Conservation (phyloP, 768 basidiomycete species). For the Floccularia luteovirens region DNA sequence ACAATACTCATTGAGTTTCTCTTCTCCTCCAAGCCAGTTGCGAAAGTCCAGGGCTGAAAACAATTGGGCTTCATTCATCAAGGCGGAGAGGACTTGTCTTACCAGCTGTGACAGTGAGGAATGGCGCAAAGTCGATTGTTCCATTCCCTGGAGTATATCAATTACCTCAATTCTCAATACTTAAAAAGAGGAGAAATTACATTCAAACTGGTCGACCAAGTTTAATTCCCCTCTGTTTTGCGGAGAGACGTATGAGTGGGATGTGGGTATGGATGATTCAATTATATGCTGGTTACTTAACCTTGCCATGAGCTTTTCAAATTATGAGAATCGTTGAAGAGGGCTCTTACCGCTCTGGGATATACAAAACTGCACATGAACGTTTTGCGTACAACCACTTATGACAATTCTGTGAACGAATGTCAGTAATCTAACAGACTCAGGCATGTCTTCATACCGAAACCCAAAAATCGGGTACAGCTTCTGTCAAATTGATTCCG, state of each 20-base stretch:
- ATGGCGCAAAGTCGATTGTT: conserved; percentile 43
- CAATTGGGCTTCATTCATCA: background rate
- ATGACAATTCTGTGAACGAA: conserved; percentile 56
- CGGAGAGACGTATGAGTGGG: conserved; percentile 39
- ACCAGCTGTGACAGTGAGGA: conserved; percentile 39
- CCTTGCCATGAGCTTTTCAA: background rate
- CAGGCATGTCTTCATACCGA: conserved; percentile 37
- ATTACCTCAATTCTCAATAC: too few species aligned
- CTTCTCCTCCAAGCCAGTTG: conserved; percentile 74
- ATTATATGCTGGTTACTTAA: conserved; percentile 58
- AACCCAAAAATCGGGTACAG: conserved; percentile 71
- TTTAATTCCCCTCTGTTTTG: conserved; percentile 20
- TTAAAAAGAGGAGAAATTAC: conserved; percentile 20
- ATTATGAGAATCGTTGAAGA: background rate
- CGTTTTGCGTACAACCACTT: conserved; percentile 80
- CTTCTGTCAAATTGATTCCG: conserved; percentile 47
- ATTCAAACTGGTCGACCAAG: conserved; percentile 37
- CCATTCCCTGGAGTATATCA: conserved; percentile 38
- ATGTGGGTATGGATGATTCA: conserved; percentile 52
- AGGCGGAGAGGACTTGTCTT: conserved; percentile 12
- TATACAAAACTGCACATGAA: conserved; percentile 64
- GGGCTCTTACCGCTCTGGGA: conserved; percentile 40
- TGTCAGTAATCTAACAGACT: background rate
- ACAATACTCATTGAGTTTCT: conserved; percentile 68
- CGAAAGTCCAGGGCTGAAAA: conserved; percentile 68